Evolutionary conservation across 768 basidiomycete species (phyloP).

Genomic region (Termitomyces sp.): DNA sequence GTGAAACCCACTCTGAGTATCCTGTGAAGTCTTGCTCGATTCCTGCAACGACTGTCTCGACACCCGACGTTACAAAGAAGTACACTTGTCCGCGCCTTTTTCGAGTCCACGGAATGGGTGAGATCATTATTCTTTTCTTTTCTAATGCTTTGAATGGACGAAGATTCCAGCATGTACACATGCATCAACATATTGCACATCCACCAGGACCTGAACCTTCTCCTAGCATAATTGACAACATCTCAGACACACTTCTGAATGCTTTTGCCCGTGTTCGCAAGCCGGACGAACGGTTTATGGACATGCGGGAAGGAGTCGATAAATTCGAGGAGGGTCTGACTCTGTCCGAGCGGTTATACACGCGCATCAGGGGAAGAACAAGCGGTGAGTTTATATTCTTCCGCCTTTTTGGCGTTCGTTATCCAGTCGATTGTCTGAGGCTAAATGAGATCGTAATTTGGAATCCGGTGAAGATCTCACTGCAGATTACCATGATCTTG

Average conservation of each 20-base stretch:
- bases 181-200: slow-evolving; percentile 94
- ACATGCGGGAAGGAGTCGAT: slow-evolving; percentile 89
- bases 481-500: slow-evolving; percentile 95
- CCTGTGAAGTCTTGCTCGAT: slow-evolving; percentile 74
- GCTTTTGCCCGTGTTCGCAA: slow-evolving; percentile 95
- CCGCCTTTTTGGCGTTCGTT: slow-evolving; percentile 17
- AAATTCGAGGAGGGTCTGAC: slow-evolving; percentile 94
- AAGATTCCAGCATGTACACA: slow-evolving; percentile 74
- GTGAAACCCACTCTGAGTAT: background rate
- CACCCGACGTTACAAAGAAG: slow-evolving; percentile 94
- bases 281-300: slow-evolving; percentile 91
- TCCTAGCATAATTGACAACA: slow-evolving; percentile 83
- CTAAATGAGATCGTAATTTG: slow-evolving; percentile 78
- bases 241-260: slow-evolving; percentile 94
- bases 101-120: slow-evolving; percentile 99
- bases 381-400: slow-evolving; percentile 64
- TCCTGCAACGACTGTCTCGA: slow-evolving; percentile 83
- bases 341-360: slow-evolving; percentile 76
- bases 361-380: slow-evolving; percentile 70
- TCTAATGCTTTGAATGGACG: slow-evolving; percentile 2
- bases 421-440: slow-evolving; percentile 56
- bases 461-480: slow-evolving; percentile 91
- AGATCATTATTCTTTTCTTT: slow-evolving; percentile 17
- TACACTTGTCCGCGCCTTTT: slow-evolving; percentile 87
- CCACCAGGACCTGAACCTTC: slow-evolving; percentile 81